Base-by-base conservation (phyloP, 2,329 filamentous ascomycete genomes). In the Claviceps digitariae region DNA sequence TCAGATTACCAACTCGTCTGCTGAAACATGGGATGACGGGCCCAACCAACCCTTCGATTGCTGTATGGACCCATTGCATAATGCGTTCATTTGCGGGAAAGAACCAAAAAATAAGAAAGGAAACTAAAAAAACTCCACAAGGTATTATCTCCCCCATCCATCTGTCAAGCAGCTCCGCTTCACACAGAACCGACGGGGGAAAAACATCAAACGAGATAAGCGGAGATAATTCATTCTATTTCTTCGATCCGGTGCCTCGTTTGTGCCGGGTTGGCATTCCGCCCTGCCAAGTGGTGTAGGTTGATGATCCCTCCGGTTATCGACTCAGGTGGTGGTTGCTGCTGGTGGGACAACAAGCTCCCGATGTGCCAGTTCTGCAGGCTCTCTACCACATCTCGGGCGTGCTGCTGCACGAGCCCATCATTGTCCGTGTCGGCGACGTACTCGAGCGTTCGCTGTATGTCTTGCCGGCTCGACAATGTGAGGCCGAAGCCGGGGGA, bases 391-490 rank as follows among this genome's bases (percentile, higher is more conserved):
- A 84, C 82, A 59, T 82, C 82, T 34, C 68, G 69, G 2, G 83
- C 83, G 65, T 89, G 84, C 59, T 82, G 75, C 57, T 75, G 75
- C 12, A 87, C 85, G 44, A 90, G 67, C 0, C 77, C 83, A 62
- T 90, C 86, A 25, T 73, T 76, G 64, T 90, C 86, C 25, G 80
- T 82, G 41, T 69, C 73, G 7, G 74, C 73, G n/a, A 86, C 73
- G 65, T 87, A 89, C 51, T 68, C 66, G 43, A 89, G 63, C 10
- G 83, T 77, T 48, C 77, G 72, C 59, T 75, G 66, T n/a, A 88
- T 76, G 52, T 87, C 81, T 29, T 75, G 72, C 50, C 79, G 73
- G 60, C 78, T 83, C 56, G 73, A 67, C 17, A 74, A 70, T 2
- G 73, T 76, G 44, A 82, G 68, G 1, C 75, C 78, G 55, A 82